phyloP scores from a whole-genome alignment of 2,329 filamentous ascomycete genomes.

The Stagonosporopsis rhizophila region DNA sequence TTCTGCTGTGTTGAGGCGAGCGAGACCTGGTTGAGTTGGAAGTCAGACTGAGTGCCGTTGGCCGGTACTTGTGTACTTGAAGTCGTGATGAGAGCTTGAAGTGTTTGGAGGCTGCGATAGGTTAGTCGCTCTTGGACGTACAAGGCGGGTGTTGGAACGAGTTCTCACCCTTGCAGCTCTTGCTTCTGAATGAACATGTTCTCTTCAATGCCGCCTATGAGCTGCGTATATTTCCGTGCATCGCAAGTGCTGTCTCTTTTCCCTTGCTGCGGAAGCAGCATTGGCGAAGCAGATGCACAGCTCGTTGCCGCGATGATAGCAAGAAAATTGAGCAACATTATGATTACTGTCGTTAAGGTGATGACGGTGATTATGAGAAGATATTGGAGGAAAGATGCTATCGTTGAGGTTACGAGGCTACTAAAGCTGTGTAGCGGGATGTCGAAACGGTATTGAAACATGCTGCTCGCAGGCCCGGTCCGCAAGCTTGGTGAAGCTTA shows the following conservation, averaged over 20 bases:
- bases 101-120: conserved; percentile 4
- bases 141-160: too few relatives aligned
- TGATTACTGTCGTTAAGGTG: neutral
- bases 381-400: neutral
- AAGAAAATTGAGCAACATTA: neutral
- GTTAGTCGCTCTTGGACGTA: too few relatives aligned
- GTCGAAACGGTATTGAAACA: conserved; percentile 15
- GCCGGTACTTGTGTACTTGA: neutral
- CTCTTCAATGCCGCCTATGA: conserved; percentile 26
- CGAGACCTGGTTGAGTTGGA: conserved; percentile 12
- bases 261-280: neutral
- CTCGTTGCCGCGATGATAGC: neutral
- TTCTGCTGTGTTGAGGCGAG: conserved; percentile 24
- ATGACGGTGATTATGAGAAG: neutral
- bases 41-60: conserved; percentile 18
- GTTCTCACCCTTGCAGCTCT: conserved; percentile 26
- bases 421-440: neutral
- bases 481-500: conserved; percentile 18
- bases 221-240: conserved; percentile 3
- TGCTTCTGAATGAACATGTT: conserved; percentile 33
- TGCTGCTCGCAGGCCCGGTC: neutral
- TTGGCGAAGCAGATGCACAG: neutral
- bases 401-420: too few relatives aligned
- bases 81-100: conserved; percentile 16
- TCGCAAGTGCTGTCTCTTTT: conserved; percentile 4